Conservation (phyloP, 2,329 filamentous ascomycete genomes). For the Passalora sequoiae region DNA sequence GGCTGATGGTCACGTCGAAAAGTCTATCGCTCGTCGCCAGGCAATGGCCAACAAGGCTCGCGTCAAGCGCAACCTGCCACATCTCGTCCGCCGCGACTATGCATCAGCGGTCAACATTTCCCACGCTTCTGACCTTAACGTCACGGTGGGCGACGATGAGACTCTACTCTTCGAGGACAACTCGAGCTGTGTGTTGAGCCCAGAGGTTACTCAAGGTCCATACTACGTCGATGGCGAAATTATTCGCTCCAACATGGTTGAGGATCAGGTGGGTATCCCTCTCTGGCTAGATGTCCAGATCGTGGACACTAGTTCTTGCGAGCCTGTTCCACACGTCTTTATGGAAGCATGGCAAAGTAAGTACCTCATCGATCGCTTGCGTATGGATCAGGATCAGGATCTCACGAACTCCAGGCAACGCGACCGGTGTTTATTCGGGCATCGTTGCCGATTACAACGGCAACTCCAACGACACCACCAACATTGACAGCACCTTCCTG, state of each 20-base stretch:
- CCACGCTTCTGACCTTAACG: slow-evolving; percentile 20
- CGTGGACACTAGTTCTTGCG: slow-evolving; percentile 42
- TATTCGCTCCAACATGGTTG: slow-evolving; percentile 40
- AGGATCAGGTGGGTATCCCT: slow-evolving; percentile 40
- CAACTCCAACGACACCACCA: slow-evolving; percentile 26
- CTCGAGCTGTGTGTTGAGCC: slow-evolving; percentile 28
- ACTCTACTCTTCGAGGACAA: slow-evolving; percentile 22
- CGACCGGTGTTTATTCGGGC: slow-evolving; percentile 45
- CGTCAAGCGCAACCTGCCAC: slow-evolving; percentile 19
- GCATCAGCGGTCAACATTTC: slow-evolving; percentile 20
- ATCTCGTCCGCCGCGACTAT: slow-evolving; percentile 23
- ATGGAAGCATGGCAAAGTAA: slow-evolving; percentile 40
- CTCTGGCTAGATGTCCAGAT: slow-evolving; percentile 43
- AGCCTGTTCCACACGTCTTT: slow-evolving; percentile 39
- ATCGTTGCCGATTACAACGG: slow-evolving; percentile 33
- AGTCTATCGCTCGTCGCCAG: slow-evolving; percentile 22
- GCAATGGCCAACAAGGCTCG: slow-evolving; percentile 19
- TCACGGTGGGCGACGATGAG: slow-evolving; percentile 22
- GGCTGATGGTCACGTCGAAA: slow-evolving; percentile 19
- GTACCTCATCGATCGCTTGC: slow-evolving; percentile 18
- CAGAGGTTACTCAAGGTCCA: slow-evolving; percentile 29
- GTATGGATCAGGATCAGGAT: too few relatives aligned
- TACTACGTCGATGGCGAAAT: slow-evolving; percentile 27
- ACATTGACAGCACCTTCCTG: slow-evolving; percentile 36
- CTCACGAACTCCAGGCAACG: slow-evolving; percentile 33